Conservation (phyloP, 164 flowering plant genomes). For the Stephania japonica region DNA sequence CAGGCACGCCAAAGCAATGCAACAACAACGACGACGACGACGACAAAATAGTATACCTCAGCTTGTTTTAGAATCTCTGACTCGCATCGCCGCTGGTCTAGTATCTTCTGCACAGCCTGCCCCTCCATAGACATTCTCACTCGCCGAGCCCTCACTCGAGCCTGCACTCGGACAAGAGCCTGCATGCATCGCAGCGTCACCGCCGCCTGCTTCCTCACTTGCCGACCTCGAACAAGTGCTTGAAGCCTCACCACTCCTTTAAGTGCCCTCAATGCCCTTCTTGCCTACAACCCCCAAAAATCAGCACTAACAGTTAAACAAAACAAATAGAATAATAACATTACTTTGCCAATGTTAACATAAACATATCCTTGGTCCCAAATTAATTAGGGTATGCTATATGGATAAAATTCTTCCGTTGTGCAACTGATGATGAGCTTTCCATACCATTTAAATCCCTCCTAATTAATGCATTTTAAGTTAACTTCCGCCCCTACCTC, state of each 20-base stretch:
- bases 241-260: conserved; percentile 83
- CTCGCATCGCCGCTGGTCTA: conserved; percentile 52
- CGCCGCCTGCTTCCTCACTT: conserved; percentile 88
- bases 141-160: conserved; percentile 80
- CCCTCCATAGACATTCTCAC: conserved; percentile 92
- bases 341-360: neutral
- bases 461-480: too few relatives aligned
- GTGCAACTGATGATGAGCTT: too few relatives aligned
- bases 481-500: too few relatives aligned
- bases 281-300: conserved; percentile 40
- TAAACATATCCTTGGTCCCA: too few relatives aligned
- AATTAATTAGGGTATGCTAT: too few relatives aligned
- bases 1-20: too few relatives aligned
- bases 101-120: conserved; percentile 72
- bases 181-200: conserved; percentile 89
- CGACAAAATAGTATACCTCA: conserved; percentile 45
- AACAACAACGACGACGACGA: neutral
- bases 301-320: neutral
- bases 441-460: too few relatives aligned
- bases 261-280: conserved; percentile 73
- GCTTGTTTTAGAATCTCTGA: conserved; percentile 67
- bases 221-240: conserved; percentile 76
- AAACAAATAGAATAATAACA: neutral
- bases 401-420: too few relatives aligned
- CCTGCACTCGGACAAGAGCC: conserved; percentile 87